Base-by-base conservation (phyloP, 2,329 filamentous ascomycete species). In the Bipolaris sorokiniana region DNA sequence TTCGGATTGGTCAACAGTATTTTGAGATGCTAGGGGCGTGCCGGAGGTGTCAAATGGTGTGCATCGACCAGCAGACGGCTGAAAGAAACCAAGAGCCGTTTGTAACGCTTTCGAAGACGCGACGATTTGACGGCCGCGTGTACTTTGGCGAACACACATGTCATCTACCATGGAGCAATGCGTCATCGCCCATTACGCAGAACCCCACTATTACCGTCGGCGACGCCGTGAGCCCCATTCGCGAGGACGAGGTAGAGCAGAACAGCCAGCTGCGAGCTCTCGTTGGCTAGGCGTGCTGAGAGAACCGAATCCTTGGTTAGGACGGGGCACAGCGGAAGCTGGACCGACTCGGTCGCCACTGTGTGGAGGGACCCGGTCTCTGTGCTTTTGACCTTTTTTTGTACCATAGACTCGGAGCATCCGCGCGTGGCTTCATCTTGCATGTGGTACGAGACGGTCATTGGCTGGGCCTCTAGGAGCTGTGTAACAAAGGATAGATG, bases 41-140 rank as follows among this genome's bases (percentile, higher is more conserved):
- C 70, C 86, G 92, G 58, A 82, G 95, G 57, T 99, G 95, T 67
- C 92, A 97, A 74, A 98, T 99, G 93, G 89, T 99, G 9, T 97
- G 94, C 72, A 86, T 98, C 44, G 88, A 99, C 70, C 95, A 97
- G 74, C 81, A 87, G 45, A 97, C 89, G 11, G 92, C 88, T 0
- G 83, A 87, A 61, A 90, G 87, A 73, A 86, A 88, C 62, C 87
- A 92, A 61, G 95, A 98, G 75, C 95, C 95, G 0, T 96, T 95
- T 71, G 85, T 90, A 3, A 97, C 92, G 0, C 79, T 99, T 56
- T 89, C 90, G 1, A 97, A 96, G 80, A 96, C 91, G 10, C 85
- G 95, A 65, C 86, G 91, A 54, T 87, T 91, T 62, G 87, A 90
- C 49, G 91, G 92, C 1, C 92, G 92, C 76, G 89, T 97, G 2